These are phyloP conservation scores for Amesomyces nigricolor DNA, from an alignment of 2,329 filamentous ascomycete species.

Conservation along the genomic window DNA sequence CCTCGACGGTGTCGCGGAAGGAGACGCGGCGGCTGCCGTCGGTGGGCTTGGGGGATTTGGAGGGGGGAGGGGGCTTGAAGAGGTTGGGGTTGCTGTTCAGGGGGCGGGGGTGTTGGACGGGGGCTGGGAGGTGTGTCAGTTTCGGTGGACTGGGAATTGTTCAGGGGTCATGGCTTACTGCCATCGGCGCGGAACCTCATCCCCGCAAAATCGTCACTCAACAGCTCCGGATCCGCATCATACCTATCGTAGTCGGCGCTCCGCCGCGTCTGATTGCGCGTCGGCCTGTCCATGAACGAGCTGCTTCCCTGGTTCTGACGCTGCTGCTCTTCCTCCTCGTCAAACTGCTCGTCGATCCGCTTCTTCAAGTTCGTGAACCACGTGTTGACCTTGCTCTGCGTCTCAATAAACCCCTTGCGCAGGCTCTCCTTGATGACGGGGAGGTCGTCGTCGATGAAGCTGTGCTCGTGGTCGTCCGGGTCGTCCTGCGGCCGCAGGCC, in stretches of 20 bases:
- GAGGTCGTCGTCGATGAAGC: slow-evolving; percentile 93
- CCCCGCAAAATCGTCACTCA: slow-evolving; percentile 81
- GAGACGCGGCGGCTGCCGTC: slow-evolving; percentile 50
- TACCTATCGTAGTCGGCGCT: slow-evolving; percentile 89
- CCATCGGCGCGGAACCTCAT: slow-evolving; percentile 59
- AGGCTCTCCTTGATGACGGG: slow-evolving; percentile 90
- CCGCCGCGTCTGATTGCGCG: slow-evolving; percentile 58
- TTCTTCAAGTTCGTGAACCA: slow-evolving; percentile 93
- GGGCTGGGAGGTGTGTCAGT: slow-evolving; percentile 37
- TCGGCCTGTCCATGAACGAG: slow-evolving; percentile 43
- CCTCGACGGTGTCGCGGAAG: slow-evolving; percentile 62
- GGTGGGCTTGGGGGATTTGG: slow-evolving; percentile 44
- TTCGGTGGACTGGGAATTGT: not conserved
- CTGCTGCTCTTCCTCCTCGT: slow-evolving; percentile 58
- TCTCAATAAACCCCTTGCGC: slow-evolving; percentile 89
- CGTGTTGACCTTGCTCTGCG: slow-evolving; percentile 83
- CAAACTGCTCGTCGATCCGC: slow-evolving; percentile 83
- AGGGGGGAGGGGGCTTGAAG: slow-evolving; percentile 62
- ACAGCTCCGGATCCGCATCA: slow-evolving; percentile 85
- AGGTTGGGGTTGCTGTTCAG: slow-evolving; percentile 64
- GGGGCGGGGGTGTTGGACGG: slow-evolving; percentile 53
- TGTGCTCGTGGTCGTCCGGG: slow-evolving; percentile 67
- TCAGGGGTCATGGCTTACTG: slow-evolving; percentile 42
- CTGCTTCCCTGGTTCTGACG: slow-evolving; percentile 32
- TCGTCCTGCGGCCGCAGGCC: slow-evolving; percentile 48